phyloP scores from a whole-genome alignment of 805 yeast species.

The Starmerella floris region DNA sequence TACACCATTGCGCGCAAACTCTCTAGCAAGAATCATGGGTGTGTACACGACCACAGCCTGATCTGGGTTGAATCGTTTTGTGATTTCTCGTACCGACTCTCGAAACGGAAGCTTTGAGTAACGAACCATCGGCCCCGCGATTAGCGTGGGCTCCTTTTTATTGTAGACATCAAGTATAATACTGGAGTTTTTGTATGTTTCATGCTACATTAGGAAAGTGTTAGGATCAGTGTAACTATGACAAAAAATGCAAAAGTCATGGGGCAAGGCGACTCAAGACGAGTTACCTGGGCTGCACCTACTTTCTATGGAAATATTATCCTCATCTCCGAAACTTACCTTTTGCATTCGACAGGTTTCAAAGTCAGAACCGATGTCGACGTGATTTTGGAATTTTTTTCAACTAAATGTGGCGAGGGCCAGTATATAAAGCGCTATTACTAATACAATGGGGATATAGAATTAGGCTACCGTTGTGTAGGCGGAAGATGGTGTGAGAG shows the following conservation, averaged over 20 bases:
- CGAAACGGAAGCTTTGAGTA: constrained; percentile 90
- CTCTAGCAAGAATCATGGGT: constrained; percentile 94
- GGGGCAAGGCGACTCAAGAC: constrained; percentile 16
- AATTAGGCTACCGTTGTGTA: no score
- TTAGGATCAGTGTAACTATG: constrained; percentile 22
- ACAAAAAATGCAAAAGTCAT: constrained; percentile 11
- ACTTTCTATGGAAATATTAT: constrained; percentile 4
- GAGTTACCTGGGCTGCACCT: constrained; percentile 6
- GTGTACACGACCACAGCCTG: constrained; percentile 53
- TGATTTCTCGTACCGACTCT: constrained; percentile 52
- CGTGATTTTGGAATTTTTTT: no score
- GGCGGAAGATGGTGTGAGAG: no score
- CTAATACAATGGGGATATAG: no score
- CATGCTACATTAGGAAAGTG: constrained; percentile 5
- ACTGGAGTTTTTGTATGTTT: not conserved
- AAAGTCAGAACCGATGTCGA: no score
- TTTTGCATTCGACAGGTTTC: not conserved
- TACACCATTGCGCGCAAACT: constrained; percentile 68
- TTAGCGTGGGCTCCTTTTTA: constrained; percentile 30
- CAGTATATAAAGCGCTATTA: no score
- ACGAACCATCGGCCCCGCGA: constrained; percentile 94
- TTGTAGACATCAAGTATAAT: not conserved
- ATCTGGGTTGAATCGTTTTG: constrained; percentile 39
- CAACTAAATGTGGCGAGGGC: no score
- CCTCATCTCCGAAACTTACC: constrained; percentile 21